A percentile compares a stretch with the other conserved stretches of the same genome.
phyloP scores from a whole-genome alignment of 257 asterid species.

The Anisodus acutangulus region DNA sequence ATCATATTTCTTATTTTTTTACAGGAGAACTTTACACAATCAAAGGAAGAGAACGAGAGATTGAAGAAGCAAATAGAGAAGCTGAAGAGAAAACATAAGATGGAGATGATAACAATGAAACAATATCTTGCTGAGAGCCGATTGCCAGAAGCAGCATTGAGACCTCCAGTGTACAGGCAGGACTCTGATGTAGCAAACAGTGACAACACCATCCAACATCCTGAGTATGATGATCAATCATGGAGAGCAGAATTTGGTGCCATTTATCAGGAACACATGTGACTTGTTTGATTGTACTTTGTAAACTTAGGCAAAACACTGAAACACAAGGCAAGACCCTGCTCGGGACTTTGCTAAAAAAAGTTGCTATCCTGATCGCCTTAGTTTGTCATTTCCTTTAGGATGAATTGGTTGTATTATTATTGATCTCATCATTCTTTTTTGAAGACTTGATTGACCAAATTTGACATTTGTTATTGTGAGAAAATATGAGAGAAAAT shows the following conservation, averaged over 20 bases:
- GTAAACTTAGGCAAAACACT: neutral
- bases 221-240: conserved; percentile 78
- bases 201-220: conserved; percentile 36
- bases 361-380: neutral
- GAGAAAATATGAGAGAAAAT: too few species aligned
- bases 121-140: conserved; percentile 92
- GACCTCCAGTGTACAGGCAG: conserved; percentile 55
- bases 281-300: neutral
- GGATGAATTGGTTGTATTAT: neutral
- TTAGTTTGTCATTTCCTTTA: neutral
- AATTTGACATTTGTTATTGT: neutral
- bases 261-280: conserved; percentile 72
- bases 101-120: conserved; percentile 95
- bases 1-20: neutral
- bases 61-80: conserved; percentile 79
- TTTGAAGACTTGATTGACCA: neutral
- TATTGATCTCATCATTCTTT: conserved; percentile 16
- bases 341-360: conserved; percentile 25
- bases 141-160: conserved; percentile 86
- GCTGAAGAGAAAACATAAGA: conserved; percentile 88
- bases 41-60: conserved; percentile 80
- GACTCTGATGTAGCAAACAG: conserved; percentile 50
- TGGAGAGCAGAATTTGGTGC: conserved; percentile 99
- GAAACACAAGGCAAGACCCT: conserved; percentile 6
- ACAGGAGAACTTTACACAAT: conserved; percentile 62